Evolutionary conservation across 768 basidiomycete genomes (phyloP).

Genomic region (Lenzites betulinus): DNA sequence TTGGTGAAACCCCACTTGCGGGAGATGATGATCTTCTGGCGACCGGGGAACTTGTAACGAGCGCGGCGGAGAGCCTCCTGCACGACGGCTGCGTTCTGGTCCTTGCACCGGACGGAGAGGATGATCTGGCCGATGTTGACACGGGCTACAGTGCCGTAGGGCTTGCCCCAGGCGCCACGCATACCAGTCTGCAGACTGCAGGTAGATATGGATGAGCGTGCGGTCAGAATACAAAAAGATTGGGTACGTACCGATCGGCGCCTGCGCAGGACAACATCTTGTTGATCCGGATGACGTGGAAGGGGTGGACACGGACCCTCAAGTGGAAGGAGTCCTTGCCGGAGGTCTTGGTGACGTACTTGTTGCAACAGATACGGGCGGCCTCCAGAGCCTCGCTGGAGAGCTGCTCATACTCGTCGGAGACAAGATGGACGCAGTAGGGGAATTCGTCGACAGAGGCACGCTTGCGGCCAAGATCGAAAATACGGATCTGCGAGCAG

Average conservation of each 20-base stretch:
- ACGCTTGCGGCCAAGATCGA: slow-evolving; percentile 94
- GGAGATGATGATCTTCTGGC: slow-evolving; percentile 95
- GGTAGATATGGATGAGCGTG: not conserved
- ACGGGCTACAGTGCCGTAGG: slow-evolving; percentile 93
- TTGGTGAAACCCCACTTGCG: slow-evolving; percentile 99
- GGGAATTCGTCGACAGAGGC: slow-evolving; percentile 98
- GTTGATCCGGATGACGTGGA: slow-evolving; percentile 99
- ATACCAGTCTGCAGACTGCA: slow-evolving; percentile 90
- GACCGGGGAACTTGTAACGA: slow-evolving; percentile 99
- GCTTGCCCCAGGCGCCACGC: slow-evolving; percentile 99
- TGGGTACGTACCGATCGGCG: slow-evolving; percentile 78
- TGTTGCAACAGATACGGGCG: slow-evolving; percentile 99
- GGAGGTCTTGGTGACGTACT: slow-evolving; percentile 96
- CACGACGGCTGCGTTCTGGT: slow-evolving; percentile 81
- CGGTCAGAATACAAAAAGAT: too few relatives aligned
- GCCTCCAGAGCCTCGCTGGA: slow-evolving; percentile 96
- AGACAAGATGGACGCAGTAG: slow-evolving; percentile 94
- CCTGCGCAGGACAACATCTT: slow-evolving; percentile 99
- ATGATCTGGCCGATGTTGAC: slow-evolving; percentile 98
- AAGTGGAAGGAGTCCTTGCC: slow-evolving; percentile 99
- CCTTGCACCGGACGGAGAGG: slow-evolving; percentile 89
- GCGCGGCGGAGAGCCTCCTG: slow-evolving; percentile 96
- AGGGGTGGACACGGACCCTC: slow-evolving; percentile 95
- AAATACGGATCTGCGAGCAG: slow-evolving; percentile 81
- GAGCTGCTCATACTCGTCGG: slow-evolving; percentile 97